Conservation (phyloP, 2,329 filamentous ascomycete genomes). For the Phialemonium atrogriseum region DNA sequence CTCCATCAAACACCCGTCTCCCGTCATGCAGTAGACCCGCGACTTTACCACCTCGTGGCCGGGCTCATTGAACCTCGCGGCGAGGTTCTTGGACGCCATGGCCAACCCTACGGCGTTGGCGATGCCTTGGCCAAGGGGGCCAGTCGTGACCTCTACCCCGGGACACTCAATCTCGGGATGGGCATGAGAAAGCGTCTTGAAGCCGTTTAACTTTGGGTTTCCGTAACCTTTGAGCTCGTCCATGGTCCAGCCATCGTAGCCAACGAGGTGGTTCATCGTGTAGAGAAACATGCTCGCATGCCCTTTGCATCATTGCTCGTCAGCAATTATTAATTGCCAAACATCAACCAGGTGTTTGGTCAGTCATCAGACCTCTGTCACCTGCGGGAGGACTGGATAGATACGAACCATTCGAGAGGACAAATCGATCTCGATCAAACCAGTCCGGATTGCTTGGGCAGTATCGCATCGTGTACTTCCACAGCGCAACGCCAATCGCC, state of each 20-base stretch:
- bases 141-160: conserved; percentile 49
- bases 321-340: too few relatives aligned
- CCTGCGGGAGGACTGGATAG: too few relatives aligned
- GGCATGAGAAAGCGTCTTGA: conserved; percentile 43
- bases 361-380: too few relatives aligned
- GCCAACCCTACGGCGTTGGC: conserved; percentile 49
- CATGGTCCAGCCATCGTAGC: conserved; percentile 46
- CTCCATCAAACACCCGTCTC: conserved; percentile 47
- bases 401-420: conserved; percentile 44
- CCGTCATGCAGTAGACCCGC: conserved; percentile 44
- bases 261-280: conserved; percentile 41
- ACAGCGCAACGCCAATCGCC: conserved; percentile 50
- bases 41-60: conserved; percentile 39
- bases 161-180: conserved; percentile 47
- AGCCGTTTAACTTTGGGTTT: conserved; percentile 24
- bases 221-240: conserved; percentile 49
- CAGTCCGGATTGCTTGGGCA: conserved; percentile 44
- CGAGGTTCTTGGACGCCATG: conserved; percentile 44
- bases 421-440: conserved; percentile 56
- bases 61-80: conserved; percentile 40
- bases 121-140: conserved; percentile 47
- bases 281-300: conserved; percentile 49
- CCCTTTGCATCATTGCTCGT: too few relatives aligned
- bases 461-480: conserved; percentile 56
- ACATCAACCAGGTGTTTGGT: too few relatives aligned